Evolutionary conservation across 257 asterid genomes (phyloP).

Genomic region (Coffea canephora): DNA sequence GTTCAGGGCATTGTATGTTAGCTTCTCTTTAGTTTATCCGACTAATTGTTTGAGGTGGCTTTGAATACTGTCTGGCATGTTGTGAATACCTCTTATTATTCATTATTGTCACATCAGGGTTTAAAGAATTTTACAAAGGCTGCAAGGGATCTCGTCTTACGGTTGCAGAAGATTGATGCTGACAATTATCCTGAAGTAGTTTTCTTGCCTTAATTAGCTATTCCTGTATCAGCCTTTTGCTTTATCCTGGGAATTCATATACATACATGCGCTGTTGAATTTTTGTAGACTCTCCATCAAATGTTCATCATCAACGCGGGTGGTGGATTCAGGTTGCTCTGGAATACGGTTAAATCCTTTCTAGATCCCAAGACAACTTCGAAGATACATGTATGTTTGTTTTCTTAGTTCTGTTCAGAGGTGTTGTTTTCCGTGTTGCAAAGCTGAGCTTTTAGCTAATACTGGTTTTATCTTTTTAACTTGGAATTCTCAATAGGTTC

Average conservation of each 20-base stretch:
- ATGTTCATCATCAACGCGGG: conserved; percentile 99
- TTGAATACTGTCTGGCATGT: neutral
- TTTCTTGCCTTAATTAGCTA: conserved; percentile 18
- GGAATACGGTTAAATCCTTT: conserved; percentile 84
- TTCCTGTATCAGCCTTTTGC: conserved; percentile 14
- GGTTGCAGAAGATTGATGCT: conserved; percentile 91
- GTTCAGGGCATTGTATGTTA: conserved; percentile 97
- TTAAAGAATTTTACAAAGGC: conserved; percentile 78
- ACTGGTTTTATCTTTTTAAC: conserved; percentile 9
- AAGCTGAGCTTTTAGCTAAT: neutral
- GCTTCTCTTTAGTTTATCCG: conserved; percentile 1
- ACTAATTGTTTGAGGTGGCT: neutral
- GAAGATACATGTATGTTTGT: conserved; percentile 73
- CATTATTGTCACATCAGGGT: conserved; percentile 43
- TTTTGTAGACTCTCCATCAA: conserved; percentile 85
- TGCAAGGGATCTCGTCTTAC: conserved; percentile 81
- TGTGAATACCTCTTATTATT: neutral
- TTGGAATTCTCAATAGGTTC: conserved; percentile 55
- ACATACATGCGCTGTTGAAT: conserved; percentile 23
- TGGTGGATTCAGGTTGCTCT: conserved; percentile 79
- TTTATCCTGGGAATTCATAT: conserved; percentile 15
- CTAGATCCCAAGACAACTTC: conserved; percentile 93
- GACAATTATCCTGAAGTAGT: conserved; percentile 92
- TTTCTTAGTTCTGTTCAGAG: conserved; percentile 15
- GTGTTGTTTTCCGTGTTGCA: neutral